Conservation (phyloP, 352 stramenopile species). For the Phytophthora boehmeriae region DNA sequence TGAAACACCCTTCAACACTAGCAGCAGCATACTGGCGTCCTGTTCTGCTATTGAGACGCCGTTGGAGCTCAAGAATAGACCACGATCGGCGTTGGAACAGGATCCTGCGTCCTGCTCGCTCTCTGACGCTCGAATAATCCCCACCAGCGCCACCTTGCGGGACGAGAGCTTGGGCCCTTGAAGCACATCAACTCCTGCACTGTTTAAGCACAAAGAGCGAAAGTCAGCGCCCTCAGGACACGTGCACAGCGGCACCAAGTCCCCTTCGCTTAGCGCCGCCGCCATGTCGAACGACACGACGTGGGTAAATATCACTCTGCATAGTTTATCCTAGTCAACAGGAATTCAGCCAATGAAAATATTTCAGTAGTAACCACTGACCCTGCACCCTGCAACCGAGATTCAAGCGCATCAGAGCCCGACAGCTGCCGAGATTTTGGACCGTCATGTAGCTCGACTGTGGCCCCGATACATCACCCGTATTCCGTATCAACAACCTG, state of each 20-base stretch:
- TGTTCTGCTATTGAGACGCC: conserved; percentile 50
- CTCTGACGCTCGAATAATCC: conserved; percentile 47
- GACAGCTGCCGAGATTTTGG: conserved; percentile 1
- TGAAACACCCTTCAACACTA: conserved; percentile 60
- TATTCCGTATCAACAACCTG: too few relatives aligned
- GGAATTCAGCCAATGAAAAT: too few relatives aligned
- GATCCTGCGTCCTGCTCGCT: conserved; percentile 8
- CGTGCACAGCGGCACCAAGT: conserved; percentile 71
- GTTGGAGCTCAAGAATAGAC: conserved; percentile 58
- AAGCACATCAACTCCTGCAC: conserved; percentile 53
- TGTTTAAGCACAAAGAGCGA: conserved; percentile 47
- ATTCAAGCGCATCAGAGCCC: too few relatives aligned
- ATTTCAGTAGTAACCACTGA: not conserved
- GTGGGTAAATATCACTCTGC: not conserved
- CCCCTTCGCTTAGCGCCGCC: conserved; percentile 12
- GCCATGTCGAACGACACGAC: conserved; percentile 4
- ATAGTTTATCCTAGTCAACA: not conserved
- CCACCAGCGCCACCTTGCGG: conserved; percentile 64
- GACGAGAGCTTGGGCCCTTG: conserved; percentile 45
- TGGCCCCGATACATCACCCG: too few relatives aligned
- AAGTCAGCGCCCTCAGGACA: conserved; percentile 23
- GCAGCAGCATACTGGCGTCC: conserved; percentile 53
- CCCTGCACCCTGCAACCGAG: too few relatives aligned
- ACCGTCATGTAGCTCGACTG: too few relatives aligned
- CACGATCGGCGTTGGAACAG: conserved; percentile 33